Evolutionary conservation across 2,329 filamentous ascomycete species (phyloP).

Genomic region (Fusarium gaditjirri): DNA sequence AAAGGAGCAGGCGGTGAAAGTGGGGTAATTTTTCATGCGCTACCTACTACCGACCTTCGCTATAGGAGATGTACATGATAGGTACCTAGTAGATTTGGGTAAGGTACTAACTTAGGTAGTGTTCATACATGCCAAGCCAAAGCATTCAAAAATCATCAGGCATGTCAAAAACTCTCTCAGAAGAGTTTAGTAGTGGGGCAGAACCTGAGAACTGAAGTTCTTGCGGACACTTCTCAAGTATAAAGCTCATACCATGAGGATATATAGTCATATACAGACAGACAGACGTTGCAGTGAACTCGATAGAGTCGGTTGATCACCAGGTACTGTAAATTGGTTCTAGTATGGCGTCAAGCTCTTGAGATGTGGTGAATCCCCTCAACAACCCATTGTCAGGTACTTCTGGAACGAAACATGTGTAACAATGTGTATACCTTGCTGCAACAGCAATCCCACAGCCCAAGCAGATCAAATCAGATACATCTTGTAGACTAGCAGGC

Average conservation of each 20-base stretch:
- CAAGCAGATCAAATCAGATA: constrained; percentile 3
- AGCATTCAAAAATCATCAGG: neutral
- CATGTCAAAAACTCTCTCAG: neutral
- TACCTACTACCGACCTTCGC: neutral
- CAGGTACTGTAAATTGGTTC: neutral
- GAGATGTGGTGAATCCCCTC: neutral
- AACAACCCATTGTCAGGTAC: constrained; percentile 10
- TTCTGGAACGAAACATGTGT: neutral
- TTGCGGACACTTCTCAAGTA: neutral
- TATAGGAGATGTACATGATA: neutral
- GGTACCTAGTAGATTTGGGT: neutral
- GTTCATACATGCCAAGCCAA: neutral
- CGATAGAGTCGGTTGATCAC: neutral
- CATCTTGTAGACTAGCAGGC: constrained; percentile 5
- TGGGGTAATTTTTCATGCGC: constrained; percentile 14
- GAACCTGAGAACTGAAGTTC: neutral
- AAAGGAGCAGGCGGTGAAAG: constrained; percentile 43
- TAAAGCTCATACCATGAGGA: neutral
- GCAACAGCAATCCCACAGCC: constrained; percentile 17
- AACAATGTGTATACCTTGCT: neutral
- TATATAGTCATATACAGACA: neutral
- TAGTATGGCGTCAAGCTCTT: neutral
- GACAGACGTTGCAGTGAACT: neutral
- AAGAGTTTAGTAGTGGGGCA: neutral
- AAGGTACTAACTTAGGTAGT: neutral